A percentile compares a stretch with the other conserved stretches of the same genome.
Evolutionary conservation across 371 early-diverging fungal species (phyloP).

Genomic region (Lichtheimia ornata): DNA sequence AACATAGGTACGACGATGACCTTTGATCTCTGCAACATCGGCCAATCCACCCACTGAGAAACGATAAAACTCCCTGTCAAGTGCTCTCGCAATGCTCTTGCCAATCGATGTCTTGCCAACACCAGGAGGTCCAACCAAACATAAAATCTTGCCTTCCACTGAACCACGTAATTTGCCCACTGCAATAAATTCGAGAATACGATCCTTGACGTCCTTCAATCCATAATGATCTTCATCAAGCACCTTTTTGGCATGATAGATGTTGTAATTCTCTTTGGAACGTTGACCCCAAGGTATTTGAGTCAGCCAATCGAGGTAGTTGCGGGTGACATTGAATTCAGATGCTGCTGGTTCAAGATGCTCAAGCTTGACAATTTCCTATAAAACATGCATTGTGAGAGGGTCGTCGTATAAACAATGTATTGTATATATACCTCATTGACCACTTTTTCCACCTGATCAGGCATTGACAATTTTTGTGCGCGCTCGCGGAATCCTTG

Average conservation of each 20-base stretch:
- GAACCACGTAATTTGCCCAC: slow-evolving; percentile 94
- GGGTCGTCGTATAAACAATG: not conserved
- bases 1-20: slow-evolving; percentile 97
- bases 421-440: slow-evolving; percentile 72
- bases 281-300: slow-evolving; percentile 96
- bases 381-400: not conserved
- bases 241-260: slow-evolving; percentile 77
- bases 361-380: slow-evolving; percentile 90
- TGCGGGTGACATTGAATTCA: slow-evolving; percentile 96
- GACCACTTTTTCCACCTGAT: slow-evolving; percentile 88
- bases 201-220: slow-evolving; percentile 96
- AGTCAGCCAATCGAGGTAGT: slow-evolving; percentile 98
- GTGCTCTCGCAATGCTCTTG: slow-evolving; percentile 93
- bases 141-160: slow-evolving; percentile 96
- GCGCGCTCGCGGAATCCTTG: slow-evolving; percentile 90
- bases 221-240: slow-evolving; percentile 98
- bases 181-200: slow-evolving; percentile 97
- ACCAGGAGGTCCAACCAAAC: slow-evolving; percentile 96
- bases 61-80: slow-evolving; percentile 92
- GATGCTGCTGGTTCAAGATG: slow-evolving; percentile 93
- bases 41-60: slow-evolving; percentile 96
- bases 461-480: slow-evolving; percentile 84
- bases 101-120: slow-evolving; percentile 98
- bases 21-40: slow-evolving; percentile 98
- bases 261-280: slow-evolving; percentile 87